Percentiles rank a stretch among this genome's conserved stretches.
These are phyloP conservation scores for Puccinia polysora DNA, from an alignment of 1,284 basidiomycete species.

Conservation along the genomic window DNA sequence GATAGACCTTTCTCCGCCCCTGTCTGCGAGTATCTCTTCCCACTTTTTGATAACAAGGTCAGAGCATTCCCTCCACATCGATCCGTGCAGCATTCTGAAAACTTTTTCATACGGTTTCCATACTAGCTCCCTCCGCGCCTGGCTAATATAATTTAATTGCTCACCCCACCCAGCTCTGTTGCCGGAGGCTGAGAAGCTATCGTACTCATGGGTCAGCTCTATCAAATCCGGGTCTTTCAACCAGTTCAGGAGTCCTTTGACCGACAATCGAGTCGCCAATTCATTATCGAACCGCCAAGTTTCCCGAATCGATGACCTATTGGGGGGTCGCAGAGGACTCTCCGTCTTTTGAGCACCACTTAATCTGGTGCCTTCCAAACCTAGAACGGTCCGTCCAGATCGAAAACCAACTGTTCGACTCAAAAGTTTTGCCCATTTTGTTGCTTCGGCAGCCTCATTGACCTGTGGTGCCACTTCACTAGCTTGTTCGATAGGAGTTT, in stretches of 20 bases:
- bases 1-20: neutral
- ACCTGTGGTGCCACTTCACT: neutral
- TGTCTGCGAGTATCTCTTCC: slow-evolving; percentile 6
- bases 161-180: slow-evolving; percentile 7
- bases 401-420: slow-evolving; percentile 13
- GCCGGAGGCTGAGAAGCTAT: neutral
- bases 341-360: slow-evolving; percentile 37
- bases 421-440: slow-evolving; percentile 10
- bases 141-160: slow-evolving; percentile 21
- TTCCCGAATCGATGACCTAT: slow-evolving; percentile 28
- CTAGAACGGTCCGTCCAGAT: slow-evolving; percentile 4
- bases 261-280: slow-evolving; percentile 12
- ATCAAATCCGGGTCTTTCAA: slow-evolving; percentile 11
- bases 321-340: slow-evolving; percentile 33
- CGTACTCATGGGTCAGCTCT: neutral
- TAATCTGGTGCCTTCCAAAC: slow-evolving; percentile 27
- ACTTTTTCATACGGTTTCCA: slow-evolving; percentile 38
- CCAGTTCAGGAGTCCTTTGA: slow-evolving; percentile 15
- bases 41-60: slow-evolving; percentile 18
- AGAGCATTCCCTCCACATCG: slow-evolving; percentile 42
- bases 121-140: slow-evolving; percentile 9
- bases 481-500: neutral
- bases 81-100: slow-evolving; percentile 38
- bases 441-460: neutral
- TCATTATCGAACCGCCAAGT: slow-evolving; percentile 34